Conservation (phyloP, 2,329 filamentous ascomycete genomes). For the Nigrospora sphaerica region DNA sequence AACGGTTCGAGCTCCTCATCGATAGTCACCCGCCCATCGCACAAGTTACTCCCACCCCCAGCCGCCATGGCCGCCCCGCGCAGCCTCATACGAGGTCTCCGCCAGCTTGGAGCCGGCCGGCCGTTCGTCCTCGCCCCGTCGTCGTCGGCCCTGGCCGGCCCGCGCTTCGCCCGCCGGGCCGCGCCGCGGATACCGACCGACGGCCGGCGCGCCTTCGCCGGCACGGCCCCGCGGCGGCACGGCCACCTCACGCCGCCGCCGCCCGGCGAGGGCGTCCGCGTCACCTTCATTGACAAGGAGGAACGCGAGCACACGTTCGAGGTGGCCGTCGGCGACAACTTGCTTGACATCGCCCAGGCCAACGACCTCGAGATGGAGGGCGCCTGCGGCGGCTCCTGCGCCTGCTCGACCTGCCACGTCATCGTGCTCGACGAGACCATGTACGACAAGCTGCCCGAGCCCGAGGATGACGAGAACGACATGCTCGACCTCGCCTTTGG, state of each 20-base stretch:
- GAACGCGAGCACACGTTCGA: slow-evolving; percentile 68
- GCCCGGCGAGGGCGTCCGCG: slow-evolving; percentile 80
- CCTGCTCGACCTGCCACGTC: slow-evolving; percentile 88
- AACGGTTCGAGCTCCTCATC: too few relatives aligned
- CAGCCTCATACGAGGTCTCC: slow-evolving; percentile 1
- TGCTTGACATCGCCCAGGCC: slow-evolving; percentile 90
- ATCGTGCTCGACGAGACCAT: slow-evolving; percentile 68
- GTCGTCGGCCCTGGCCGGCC: too few relatives aligned
- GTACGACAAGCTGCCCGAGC: slow-evolving; percentile 73
- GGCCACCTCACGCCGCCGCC: slow-evolving; percentile 79
- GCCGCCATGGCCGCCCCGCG: not conserved
- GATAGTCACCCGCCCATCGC: too few relatives aligned
- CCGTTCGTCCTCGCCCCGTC: not conserved
- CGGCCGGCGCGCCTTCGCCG: slow-evolving; percentile 52
- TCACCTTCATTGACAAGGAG: slow-evolving; percentile 72
- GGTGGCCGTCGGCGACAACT: slow-evolving; percentile 81
- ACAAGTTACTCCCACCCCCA: too few relatives aligned
- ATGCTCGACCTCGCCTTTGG: slow-evolving; percentile 90
- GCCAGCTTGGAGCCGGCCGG: not conserved
- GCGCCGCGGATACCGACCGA: not conserved
- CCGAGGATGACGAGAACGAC: slow-evolving; percentile 77
- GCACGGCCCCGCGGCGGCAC: slow-evolving; percentile 54
- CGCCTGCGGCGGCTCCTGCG: slow-evolving; percentile 89
- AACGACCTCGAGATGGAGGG: slow-evolving; percentile 98
- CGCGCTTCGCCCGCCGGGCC: not conserved